Conservation (phyloP, 768 basidiomycete genomes). For the Pulveroboletus sp. region DNA sequence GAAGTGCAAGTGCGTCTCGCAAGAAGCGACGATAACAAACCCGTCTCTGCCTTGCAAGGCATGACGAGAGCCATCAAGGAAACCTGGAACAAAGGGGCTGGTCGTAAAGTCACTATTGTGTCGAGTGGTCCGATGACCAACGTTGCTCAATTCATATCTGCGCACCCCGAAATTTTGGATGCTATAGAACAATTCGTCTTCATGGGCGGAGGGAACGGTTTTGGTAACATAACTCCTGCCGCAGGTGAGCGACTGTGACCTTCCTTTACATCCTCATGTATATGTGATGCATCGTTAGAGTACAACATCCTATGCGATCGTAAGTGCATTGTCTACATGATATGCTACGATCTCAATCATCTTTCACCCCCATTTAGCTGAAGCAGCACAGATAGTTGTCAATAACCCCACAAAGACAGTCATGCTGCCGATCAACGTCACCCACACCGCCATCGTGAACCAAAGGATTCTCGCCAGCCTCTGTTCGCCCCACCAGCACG, state of each 20-base stretch:
- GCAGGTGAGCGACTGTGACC: conserved; percentile 44
- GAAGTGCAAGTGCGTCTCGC: conserved; percentile 51
- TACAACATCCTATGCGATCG: conserved; percentile 83
- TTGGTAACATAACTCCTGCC: conserved; percentile 75
- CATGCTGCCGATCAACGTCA: conserved; percentile 87
- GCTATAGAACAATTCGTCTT: conserved; percentile 53
- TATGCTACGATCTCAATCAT: not conserved
- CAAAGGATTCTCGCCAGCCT: conserved; percentile 48
- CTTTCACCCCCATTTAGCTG: conserved; percentile 42
- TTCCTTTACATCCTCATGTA: not conserved
- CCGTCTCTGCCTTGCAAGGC: conserved; percentile 60
- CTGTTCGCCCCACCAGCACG: conserved; percentile 41
- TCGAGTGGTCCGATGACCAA: conserved; percentile 88
- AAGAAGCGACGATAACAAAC: conserved; percentile 37
- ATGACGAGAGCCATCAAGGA: conserved; percentile 54
- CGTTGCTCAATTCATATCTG: conserved; percentile 60
- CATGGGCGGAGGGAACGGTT: conserved; percentile 89
- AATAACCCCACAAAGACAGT: conserved; percentile 61
- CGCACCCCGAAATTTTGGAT: conserved; percentile 50
- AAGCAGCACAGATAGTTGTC: conserved; percentile 79
- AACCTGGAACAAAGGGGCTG: conserved; percentile 55
- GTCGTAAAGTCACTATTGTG: conserved; percentile 61
- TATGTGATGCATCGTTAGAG: conserved; percentile 39
- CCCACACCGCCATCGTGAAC: conserved; percentile 80
- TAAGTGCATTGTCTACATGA: conserved; percentile 36